Percentiles rank a stretch among this genome's conserved stretches.
These are phyloP conservation scores for Vitrella brassicaformis DNA, from an alignment of 73 alveolate species.

Conservation along the genomic window DNA sequence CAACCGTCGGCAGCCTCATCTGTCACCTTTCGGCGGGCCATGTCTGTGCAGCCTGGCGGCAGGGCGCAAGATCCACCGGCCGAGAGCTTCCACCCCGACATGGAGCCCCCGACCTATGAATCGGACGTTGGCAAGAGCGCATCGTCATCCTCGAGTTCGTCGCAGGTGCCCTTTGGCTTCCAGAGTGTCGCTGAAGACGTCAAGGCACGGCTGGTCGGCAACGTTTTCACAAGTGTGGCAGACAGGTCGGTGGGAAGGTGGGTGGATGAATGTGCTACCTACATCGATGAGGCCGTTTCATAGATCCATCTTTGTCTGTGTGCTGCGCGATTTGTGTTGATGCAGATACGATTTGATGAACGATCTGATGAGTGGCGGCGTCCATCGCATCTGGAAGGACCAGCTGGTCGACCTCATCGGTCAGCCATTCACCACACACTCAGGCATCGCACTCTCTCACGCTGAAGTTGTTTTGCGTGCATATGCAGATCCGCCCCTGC, in stretches of 20 bases:
- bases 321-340: too few species aligned
- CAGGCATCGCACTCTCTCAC: background rate
- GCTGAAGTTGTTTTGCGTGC: background rate
- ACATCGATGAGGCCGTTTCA: too few species aligned
- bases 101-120: too few species aligned
- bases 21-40: too few species aligned
- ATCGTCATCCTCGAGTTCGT: background rate
- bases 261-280: too few species aligned
- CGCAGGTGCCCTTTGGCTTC: slow-evolving; percentile 29
- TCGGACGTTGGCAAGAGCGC: too few species aligned
- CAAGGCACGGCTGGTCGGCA: slow-evolving; percentile 38
- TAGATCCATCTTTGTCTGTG: too few species aligned
- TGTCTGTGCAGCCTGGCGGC: too few species aligned
- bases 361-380: slow-evolving; percentile 51
- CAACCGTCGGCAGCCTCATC: too few species aligned
- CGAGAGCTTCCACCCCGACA: too few species aligned
- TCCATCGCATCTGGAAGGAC: slow-evolving; percentile 53
- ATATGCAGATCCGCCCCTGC: background rate
- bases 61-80: too few species aligned
- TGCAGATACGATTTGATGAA: slow-evolving; percentile 49
- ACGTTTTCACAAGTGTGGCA: slow-evolving; percentile 50
- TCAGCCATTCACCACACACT: background rate
- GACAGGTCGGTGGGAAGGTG: too few species aligned
- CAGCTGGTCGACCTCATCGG: slow-evolving; percentile 36
- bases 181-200: slow-evolving; percentile 41